Evolutionary conservation across 352 stramenopile genomes (phyloP), one percentile per base, ranked within the genome.

Genomic region (Blastocystis sp.): DNA sequence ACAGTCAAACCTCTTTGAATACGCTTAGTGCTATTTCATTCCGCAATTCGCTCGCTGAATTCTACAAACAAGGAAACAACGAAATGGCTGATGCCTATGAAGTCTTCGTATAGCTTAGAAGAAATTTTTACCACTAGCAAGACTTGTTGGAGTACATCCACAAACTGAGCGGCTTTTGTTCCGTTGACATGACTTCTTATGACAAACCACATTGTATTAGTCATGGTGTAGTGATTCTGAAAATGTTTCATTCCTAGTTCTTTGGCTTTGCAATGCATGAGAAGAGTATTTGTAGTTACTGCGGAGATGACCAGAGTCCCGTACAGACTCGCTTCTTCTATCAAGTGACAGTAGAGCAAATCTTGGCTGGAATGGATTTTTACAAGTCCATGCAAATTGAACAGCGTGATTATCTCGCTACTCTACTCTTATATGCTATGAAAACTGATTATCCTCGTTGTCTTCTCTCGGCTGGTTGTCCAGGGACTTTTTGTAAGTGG

Each of bases 391-490:
- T 59, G 49, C 71, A 83, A 54, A 83, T 83, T 32, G 43, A 32
- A 12, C 46, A 83, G 19, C 21, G 66, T 9, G 42, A 63, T 56
- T 83, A 83, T 42, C 29, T 83, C 19, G 39, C 71, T 0, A 66
- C 71, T 14, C 71, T 83, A 37, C 52, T 83, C 6, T 56, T 83
- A 1, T 66, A 67, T 32, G 29, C 71, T 1, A 83, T 83, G 71
- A 83, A 83, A 37, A 83, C 71, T 14, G 71, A 83, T 54, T 83
- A 83, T 43, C 71, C 71, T 21, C 71, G 71, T 56, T 83, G 71
- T 43, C 71, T 83, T 3, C n/a, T 65, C 1, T 83, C 71, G 19
- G 32, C 14, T 16, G 71, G 51, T 32, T 83, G 71, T 63, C 71
- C 71, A 12, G 71, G 71, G 7, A 65, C 49, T 21, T 83, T 83